Conservation (phyloP, 306 rosid species). For the Cyamopsis tetragonoloba region DNA sequence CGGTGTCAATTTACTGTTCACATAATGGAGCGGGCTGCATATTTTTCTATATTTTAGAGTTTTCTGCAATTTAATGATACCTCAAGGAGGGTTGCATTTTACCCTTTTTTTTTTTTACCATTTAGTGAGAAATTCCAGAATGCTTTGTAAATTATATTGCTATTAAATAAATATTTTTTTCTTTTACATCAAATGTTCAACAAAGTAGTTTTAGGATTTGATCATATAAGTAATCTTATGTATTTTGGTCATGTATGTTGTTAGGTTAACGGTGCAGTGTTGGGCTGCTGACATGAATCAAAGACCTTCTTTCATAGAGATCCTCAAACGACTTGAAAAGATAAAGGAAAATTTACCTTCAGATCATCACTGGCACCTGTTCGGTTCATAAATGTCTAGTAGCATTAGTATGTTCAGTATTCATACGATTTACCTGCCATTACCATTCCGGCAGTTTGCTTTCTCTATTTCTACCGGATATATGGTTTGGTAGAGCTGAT, state of each 20-base stretch:
- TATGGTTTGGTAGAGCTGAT: conserved; percentile 37
- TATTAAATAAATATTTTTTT: conserved; percentile 1
- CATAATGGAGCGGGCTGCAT: too few relatives aligned
- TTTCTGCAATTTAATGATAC: too few relatives aligned
- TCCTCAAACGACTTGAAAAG: conserved; percentile 88
- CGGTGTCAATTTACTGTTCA: too few relatives aligned
- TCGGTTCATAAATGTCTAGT: conserved; percentile 38
- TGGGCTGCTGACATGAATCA: conserved; percentile 82
- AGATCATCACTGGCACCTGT: conserved; percentile 83
- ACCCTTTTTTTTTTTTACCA: neutral
- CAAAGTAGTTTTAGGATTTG: conserved; percentile 1
- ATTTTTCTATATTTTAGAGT: too few relatives aligned
- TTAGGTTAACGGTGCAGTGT: conserved; percentile 75
- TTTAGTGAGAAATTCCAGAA: conserved; percentile 10
- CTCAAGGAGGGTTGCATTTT: too few relatives aligned
- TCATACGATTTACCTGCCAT: conserved; percentile 29
- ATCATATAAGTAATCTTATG: conserved; percentile 17
- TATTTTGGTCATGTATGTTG: conserved; percentile 21
- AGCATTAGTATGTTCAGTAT: conserved; percentile 25
- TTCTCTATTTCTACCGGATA: conserved; percentile 23
- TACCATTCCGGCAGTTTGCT: conserved; percentile 29
- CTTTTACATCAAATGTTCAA: neutral
- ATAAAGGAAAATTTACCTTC: conserved; percentile 61
- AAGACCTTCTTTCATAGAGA: conserved; percentile 91
- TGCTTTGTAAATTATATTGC: conserved; percentile 21